Evolutionary conservation across 2,329 filamentous ascomycete species (phyloP).

Genomic region (Fusarium nematophilum): DNA sequence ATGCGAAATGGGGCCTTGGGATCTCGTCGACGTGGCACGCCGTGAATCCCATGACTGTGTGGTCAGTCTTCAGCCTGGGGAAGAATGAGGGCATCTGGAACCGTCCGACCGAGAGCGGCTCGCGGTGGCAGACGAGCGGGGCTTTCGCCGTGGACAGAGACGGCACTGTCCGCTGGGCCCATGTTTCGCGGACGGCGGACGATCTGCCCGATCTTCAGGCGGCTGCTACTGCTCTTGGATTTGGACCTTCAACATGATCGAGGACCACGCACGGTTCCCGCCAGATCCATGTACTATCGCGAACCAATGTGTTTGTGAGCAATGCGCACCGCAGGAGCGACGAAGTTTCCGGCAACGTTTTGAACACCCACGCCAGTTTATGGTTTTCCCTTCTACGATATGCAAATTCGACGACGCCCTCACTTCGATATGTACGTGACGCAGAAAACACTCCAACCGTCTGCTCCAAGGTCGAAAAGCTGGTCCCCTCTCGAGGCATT

Average conservation of each 20-base stretch:
- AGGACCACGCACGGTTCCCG: background rate
- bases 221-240: slow-evolving; percentile 43
- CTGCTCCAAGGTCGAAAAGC: no score
- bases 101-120: slow-evolving; percentile 72
- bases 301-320: no score
- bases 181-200: slow-evolving; percentile 46
- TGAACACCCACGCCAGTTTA: no score
- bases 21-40: slow-evolving; percentile 71
- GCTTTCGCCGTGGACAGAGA: slow-evolving; percentile 63
- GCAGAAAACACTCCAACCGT: no score
- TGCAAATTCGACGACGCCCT: no score
- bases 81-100: slow-evolving; percentile 75
- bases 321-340: no score
- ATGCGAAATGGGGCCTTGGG: slow-evolving; percentile 74
- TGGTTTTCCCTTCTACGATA: no score
- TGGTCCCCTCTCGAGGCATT: no score
- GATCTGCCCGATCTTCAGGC: slow-evolving; percentile 47
- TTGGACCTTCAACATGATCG: slow-evolving; percentile 13
- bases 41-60: slow-evolving; percentile 67
- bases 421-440: no score
- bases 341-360: no score
- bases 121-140: slow-evolving; percentile 75
- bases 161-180: slow-evolving; percentile 47
- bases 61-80: slow-evolving; percentile 67
- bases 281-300: no score